Base-by-base conservation (phyloP, 2,329 filamentous ascomycete species). In the Cercospora sp. region DNA sequence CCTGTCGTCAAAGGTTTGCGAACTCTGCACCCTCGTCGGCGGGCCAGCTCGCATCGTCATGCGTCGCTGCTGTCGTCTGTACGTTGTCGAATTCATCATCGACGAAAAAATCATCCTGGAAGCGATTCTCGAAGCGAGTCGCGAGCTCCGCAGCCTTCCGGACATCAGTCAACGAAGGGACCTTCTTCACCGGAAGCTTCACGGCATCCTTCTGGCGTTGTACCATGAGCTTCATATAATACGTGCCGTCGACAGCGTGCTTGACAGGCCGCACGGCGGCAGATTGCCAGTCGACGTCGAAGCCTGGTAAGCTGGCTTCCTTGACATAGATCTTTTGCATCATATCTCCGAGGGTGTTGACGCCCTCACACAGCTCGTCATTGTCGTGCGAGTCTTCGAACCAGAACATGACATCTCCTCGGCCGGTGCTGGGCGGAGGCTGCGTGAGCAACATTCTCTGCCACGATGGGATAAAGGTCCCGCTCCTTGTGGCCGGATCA, bases 341-440 rank as follows among this genome's bases (percentile, higher is more conserved):
- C 66, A 70, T 68, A 26, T 68, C 66, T 21, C 66, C 69, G 45
- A 70, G 65, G 2, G 69, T 70, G 40, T 70, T 67, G 60, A 70
- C 66, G 16, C 66, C 64, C 37, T 68, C 66, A 53, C 66, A 70
- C 4, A 70, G 61, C 43, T 70, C 69, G 49, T 70, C 69, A 37
- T 70, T 68, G 32, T 68, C 69, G 57, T 64, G 55, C 5, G 63
- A 32, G 55, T 70, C 69, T 61, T 70, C 69, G 61, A 70, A 70
- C 69, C 69, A 70, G 66, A 70, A 70, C 69, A 70, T 70, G 18
- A 70, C 69, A 21, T 70, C 69, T 51, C 69, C 69, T 32, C 61
- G 34, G 30, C 69, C 69, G 3, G 69, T 70, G 26, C 40, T 61
- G 5, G 69, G 69, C 3, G 70, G 69, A 3, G 70, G 70, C 30